Conservation (phyloP, 306 rosid genomes). For the Prunus davidiana region DNA sequence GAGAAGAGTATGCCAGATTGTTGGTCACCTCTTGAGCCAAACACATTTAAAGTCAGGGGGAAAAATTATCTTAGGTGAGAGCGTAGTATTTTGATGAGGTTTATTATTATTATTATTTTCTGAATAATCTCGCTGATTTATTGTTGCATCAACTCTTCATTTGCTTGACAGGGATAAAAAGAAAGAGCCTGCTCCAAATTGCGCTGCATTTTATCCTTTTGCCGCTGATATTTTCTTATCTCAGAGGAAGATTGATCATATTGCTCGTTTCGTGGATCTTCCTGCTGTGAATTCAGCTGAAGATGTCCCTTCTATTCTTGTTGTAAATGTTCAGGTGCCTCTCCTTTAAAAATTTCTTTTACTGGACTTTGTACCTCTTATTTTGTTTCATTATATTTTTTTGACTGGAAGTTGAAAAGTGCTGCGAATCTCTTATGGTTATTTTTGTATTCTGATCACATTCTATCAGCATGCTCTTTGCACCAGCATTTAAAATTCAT, state of each 20-base stretch:
- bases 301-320: conserved; percentile 78
- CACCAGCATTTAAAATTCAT: background rate
- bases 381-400: background rate
- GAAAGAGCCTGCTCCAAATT: conserved; percentile 73
- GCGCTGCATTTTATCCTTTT: conserved; percentile 81
- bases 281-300: conserved; percentile 58
- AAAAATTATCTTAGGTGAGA: conserved; percentile 74
- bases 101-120: background rate
- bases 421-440: background rate
- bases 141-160: conserved; percentile 17
- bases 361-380: conserved; percentile 1
- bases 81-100: background rate
- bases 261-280: conserved; percentile 91
- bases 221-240: conserved; percentile 82
- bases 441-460: background rate
- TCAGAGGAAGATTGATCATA: conserved; percentile 75
- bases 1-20: conserved; percentile 70
- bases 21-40: conserved; percentile 87
- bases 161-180: conserved; percentile 78
- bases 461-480: background rate
- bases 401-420: conserved; percentile 9
- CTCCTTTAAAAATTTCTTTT: background rate
- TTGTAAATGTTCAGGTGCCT: conserved; percentile 84
- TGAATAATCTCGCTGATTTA: conserved; percentile 11
- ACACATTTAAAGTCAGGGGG: conserved; percentile 82